Base-by-base conservation (phyloP, 495 filamentous ascomycete species). In the Hypoxylon fuscum region DNA sequence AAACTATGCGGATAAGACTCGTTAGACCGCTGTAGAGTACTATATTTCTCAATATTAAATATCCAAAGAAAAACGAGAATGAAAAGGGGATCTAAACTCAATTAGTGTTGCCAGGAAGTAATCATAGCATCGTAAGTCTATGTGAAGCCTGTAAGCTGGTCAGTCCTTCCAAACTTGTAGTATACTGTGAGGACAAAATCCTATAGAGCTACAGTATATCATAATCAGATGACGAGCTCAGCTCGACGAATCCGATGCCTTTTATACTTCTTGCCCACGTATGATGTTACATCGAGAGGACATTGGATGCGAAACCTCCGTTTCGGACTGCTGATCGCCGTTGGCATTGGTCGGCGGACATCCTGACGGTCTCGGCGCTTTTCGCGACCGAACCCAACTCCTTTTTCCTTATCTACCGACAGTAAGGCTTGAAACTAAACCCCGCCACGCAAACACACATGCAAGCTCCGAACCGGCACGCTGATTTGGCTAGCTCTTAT, bases 251-350 rank as follows among this genome's bases (percentile, higher is more conserved):
- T 6, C 3, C 37, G 5, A 18, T 17, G 9, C 15, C n/a, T 12
- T 37, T 2, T 35, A n/a, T 35, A n/a, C 6, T 5, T 37, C 17
- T 9, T 15, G 14, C 37, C 37, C 15, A 40, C 37, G 15, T 15
- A 20, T 18, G 15, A 40, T 15, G 37, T 40, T 15, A 15, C 15
- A 40, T 40, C n/a, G n/a, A 20, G 9, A 15, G 6, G 37, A 27
- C 4, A 27, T 15, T 15, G 20, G 11, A 25, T 27, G 40, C 27
- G n/a, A n/a, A n/a, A 55, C 15, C 50, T 48, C 54, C 54, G 54
- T 40, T 47, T 41, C 54, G 43, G 54, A 32, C 53, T 43, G 53
- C 32, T 22, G 41, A 55, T 55, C 31, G 25, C 31, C 42, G 17
- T 38, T 48, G 40, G 34, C 17, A 57, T 57, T 57, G 54, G 53